Percentiles rank a stretch among this genome's conserved stretches.
phyloP scores from a whole-genome alignment of 805 yeast genomes.

The Jamesozyma jinghongensis region DNA sequence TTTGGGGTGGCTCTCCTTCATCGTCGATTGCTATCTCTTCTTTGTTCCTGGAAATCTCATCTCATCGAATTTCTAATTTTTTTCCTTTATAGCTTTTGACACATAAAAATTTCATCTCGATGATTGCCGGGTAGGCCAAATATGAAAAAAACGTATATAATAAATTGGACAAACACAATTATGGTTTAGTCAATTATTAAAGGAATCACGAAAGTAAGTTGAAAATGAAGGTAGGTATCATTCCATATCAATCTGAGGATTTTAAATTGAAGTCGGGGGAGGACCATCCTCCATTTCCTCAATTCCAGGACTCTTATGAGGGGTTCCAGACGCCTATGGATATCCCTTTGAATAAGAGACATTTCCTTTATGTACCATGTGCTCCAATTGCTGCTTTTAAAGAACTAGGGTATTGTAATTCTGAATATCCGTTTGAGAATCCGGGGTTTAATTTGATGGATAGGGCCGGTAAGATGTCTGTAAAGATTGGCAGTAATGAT shows the following conservation, averaged over 20 bases:
- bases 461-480: slow-evolving; percentile 47
- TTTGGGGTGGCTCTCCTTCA: neutral
- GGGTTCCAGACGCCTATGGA: slow-evolving; percentile 44
- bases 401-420: slow-evolving; percentile 54
- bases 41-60: too few relatives aligned
- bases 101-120: too few relatives aligned
- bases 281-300: slow-evolving; percentile 19
- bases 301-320: slow-evolving; percentile 13
- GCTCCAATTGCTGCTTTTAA: slow-evolving; percentile 55
- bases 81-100: too few relatives aligned
- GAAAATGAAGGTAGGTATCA: slow-evolving; percentile 23
- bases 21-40: too few relatives aligned
- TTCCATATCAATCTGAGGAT: slow-evolving; percentile 25
- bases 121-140: too few relatives aligned
- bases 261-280: slow-evolving; percentile 8
- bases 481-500: slow-evolving; percentile 29
- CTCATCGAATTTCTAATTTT: too few relatives aligned
- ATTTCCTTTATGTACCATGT: slow-evolving; percentile 75
- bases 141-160: too few relatives aligned
- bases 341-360: slow-evolving; percentile 67
- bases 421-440: slow-evolving; percentile 57
- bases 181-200: too few relatives aligned
- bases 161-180: too few relatives aligned
- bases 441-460: slow-evolving; percentile 38
- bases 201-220: too few relatives aligned